phyloP scores from a whole-genome alignment of 2,329 filamentous ascomycete species.

The Fusarium sublunatum region DNA sequence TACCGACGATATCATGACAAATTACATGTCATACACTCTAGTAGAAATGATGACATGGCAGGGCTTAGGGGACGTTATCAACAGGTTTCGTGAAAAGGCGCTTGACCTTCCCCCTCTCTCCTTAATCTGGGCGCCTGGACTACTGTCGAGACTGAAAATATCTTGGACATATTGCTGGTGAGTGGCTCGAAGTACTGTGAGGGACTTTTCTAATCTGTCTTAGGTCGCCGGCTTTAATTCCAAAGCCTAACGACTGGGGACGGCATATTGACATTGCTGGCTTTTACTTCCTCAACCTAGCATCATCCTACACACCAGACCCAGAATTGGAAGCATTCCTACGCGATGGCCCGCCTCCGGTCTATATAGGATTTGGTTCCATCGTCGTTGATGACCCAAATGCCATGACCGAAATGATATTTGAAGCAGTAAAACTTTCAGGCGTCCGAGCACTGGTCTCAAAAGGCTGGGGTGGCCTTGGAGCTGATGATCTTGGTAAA shows the following conservation, averaged over 20 bases:
- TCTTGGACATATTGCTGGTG: constrained; percentile 92
- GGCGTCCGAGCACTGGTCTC: constrained; percentile 84
- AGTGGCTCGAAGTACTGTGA: constrained; percentile 9
- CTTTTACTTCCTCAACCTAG: constrained; percentile 79
- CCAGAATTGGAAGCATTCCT: constrained; percentile 75
- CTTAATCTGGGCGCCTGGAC: constrained; percentile 83
- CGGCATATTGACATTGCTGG: constrained; percentile 77
- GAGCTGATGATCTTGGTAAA: constrained; percentile 74
- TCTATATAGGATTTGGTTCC: constrained; percentile 86
- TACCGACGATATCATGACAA: constrained; percentile 79
- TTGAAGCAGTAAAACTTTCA: constrained; percentile 73
- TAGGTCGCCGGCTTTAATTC: constrained; percentile 78
- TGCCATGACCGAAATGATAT: constrained; percentile 75
- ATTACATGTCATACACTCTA: constrained; percentile 84
- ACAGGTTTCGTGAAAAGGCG: constrained; percentile 80
- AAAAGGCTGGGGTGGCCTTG: constrained; percentile 89
- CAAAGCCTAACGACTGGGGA: constrained; percentile 82
- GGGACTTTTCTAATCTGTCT: constrained; percentile 5
- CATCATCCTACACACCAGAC: constrained; percentile 73
- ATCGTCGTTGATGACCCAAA: constrained; percentile 84
- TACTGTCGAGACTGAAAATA: constrained; percentile 79
- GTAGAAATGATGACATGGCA: constrained; percentile 96
- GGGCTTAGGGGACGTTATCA: constrained; percentile 89
- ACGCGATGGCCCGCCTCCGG: constrained; percentile 73
- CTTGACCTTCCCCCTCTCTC: constrained; percentile 82